Base-by-base conservation (phyloP, 73 alveolate species). In the Paramecium pentaurelia region DNA sequence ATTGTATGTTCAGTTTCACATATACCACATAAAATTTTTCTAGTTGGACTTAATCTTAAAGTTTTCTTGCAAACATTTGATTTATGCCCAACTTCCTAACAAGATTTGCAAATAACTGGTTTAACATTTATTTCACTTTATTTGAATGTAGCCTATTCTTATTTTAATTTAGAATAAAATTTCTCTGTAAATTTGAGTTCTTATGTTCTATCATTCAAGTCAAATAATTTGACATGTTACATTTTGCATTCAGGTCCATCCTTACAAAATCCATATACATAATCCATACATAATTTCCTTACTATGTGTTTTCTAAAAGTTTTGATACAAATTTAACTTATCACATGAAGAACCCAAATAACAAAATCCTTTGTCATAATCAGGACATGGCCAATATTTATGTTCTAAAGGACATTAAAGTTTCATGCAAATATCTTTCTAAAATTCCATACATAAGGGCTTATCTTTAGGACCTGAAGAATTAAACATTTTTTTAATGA, bases 181-280 rank as follows among this genome's bases (percentile, higher is more conserved):
- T 49, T 80, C 28, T 80, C 91, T 20, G 91, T 80, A 45, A 80
- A 80, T 44, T 47, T 40, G 8, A 80, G 73, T 49, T 80, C 91
- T 44, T 44, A 30, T 25, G 91, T 44, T 42, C 64, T 34, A 80
- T 80, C 91, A 47, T 80, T 80, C 34, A 45, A 47, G n/a, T 80
- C 91, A n/a, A 45, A 80, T 49, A 80, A 42, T 80, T 80, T 80
- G 11, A 80, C 91, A 44, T 80, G 91, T 36, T 22, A 8, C 71
- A 80, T 45, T 47, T 80, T 80, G 12, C 91, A 80, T 44, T 80
- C 91, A 6, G 91, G 91, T 44, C 91, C 91, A 80, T 80, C 91
- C 11, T 49, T 42, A 36, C 91, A 80, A 47, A 80, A 80, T 80
- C 91, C 91, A 80, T 80, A 80, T 25, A 80, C 47, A 80, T 80